Percentiles rank a stretch among this genome's conserved stretches.
phyloP scores from a whole-genome alignment of 495 filamentous ascomycete species.

The Penicillium fimorum region DNA sequence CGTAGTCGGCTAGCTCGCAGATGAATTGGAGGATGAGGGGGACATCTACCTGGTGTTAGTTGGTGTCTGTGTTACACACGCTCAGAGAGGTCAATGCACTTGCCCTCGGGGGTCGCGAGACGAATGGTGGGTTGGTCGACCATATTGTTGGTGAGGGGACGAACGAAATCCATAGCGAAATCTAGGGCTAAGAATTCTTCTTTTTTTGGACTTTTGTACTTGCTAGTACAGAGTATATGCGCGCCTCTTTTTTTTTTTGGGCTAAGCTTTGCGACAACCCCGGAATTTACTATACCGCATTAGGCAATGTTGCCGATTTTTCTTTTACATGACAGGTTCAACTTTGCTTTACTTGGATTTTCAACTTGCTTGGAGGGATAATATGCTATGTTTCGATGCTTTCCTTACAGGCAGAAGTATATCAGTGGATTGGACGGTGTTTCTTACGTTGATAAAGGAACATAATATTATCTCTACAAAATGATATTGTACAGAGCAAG shows the following conservation, averaged over 20 bases:
- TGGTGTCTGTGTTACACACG: neutral
- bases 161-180: slow-evolving; percentile 6
- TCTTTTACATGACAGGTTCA: neutral
- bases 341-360: too few species aligned
- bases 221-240: neutral
- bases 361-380: neutral
- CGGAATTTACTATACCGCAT: neutral
- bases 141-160: slow-evolving; percentile 22
- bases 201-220: neutral
- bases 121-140: slow-evolving; percentile 44
- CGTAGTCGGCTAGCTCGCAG: slow-evolving; percentile 84
- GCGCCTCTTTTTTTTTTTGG: neutral
- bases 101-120: slow-evolving; percentile 48
- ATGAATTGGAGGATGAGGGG: slow-evolving; percentile 79
- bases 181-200: neutral
- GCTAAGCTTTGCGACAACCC: neutral
- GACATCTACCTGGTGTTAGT: slow-evolving; percentile 61
- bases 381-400: neutral
- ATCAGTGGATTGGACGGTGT: neutral
- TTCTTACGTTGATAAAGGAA: neutral
- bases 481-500: slow-evolving; percentile 7
- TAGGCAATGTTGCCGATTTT: slow-evolving; percentile 2
- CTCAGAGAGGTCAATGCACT: slow-evolving; percentile 10
- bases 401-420: neutral
- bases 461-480: slow-evolving; percentile 5